Percentiles rank a stretch among this genome's conserved stretches.
phyloP scores from a whole-genome alignment of 441 rosid genomes.

The Mallotus repandus region DNA sequence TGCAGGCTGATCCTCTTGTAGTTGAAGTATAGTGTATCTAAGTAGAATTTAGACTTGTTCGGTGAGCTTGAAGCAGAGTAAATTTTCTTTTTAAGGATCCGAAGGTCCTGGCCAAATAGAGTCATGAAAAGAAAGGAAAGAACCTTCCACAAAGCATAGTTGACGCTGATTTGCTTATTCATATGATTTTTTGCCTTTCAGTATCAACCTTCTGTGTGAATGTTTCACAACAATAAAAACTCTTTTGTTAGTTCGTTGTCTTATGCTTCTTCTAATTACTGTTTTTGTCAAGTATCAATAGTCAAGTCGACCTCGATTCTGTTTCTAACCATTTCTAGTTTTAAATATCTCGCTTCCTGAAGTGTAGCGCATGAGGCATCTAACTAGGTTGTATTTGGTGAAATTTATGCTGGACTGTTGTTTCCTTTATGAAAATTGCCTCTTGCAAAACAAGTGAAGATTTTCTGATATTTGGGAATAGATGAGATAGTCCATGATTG shows the following conservation, averaged over 20 bases:
- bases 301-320: background rate
- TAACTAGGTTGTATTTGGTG: background rate
- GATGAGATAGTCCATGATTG: background rate
- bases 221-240: background rate
- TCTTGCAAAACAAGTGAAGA: background rate
- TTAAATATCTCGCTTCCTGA: background rate
- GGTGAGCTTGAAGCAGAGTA: background rate
- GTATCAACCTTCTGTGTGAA: background rate
- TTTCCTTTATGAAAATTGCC: background rate
- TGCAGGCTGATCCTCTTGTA: background rate
- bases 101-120: background rate
- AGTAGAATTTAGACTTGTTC: background rate
- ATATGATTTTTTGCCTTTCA: background rate
- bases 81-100: background rate
- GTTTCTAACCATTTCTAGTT: background rate
- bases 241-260: background rate
- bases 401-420: background rate
- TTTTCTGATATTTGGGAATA: background rate
- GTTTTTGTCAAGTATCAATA: background rate
- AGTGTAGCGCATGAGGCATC: background rate
- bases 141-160: background rate
- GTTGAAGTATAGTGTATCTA: background rate
- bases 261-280: background rate
- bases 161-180: conserved; percentile 5
- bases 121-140: too few species aligned